phyloP scores from a whole-genome alignment of 1,284 basidiomycete species.

The Marasmius fiardii region DNA sequence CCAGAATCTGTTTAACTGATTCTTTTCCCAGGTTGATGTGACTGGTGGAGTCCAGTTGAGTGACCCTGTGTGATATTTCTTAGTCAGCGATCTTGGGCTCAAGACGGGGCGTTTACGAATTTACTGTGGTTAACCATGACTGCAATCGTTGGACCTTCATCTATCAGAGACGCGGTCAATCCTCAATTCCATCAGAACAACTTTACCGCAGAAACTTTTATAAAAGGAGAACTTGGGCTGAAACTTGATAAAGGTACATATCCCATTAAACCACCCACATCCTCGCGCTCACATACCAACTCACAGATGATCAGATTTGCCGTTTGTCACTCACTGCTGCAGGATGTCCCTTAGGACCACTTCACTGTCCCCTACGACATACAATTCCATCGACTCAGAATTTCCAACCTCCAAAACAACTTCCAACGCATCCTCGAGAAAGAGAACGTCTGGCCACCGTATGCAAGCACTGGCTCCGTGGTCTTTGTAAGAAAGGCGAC shows the following conservation, averaged over 20 bases:
- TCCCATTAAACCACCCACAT: background rate
- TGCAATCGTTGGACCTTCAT: background rate
- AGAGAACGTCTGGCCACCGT: slow-evolving; percentile 88
- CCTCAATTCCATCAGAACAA: background rate
- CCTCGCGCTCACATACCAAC: too few species aligned
- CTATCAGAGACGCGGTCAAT: background rate
- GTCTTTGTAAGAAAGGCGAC: slow-evolving; percentile 98
- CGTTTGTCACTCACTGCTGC: slow-evolving; percentile 73
- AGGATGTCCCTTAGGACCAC: slow-evolving; percentile 85
- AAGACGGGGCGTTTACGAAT: too few species aligned
- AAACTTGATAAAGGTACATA: background rate
- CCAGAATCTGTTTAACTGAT: too few species aligned
- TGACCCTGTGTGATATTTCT: too few species aligned
- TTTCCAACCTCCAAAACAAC: slow-evolving; percentile 81
- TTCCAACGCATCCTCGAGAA: slow-evolving; percentile 79
- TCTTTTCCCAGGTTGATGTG: too few species aligned
- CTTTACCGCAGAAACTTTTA: background rate
- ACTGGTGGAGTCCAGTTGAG: too few species aligned
- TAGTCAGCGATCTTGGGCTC: too few species aligned
- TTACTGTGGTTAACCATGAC: too few species aligned
- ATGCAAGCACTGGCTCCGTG: slow-evolving; percentile 99
- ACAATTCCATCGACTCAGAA: slow-evolving; percentile 83
- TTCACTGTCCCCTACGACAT: slow-evolving; percentile 88
- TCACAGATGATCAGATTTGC: slow-evolving; percentile 87
- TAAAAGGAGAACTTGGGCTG: background rate